Base-by-base conservation (phyloP, 75 land plant species). In the Azolla pinnata region DNA sequence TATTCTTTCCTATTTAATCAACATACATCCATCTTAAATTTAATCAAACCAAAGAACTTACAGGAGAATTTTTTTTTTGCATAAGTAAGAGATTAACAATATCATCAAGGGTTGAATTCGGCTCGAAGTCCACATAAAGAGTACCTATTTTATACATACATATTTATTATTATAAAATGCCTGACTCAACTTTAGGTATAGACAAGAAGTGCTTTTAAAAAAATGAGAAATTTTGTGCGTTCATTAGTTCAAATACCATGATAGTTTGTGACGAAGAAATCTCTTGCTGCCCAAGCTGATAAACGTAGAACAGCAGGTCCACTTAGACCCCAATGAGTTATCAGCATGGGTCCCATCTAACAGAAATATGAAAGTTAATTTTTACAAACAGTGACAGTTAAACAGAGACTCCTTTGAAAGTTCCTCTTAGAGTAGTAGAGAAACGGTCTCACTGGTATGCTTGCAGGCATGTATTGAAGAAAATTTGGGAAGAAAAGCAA, bases 261-360 rank as follows among this genome's bases (percentile, higher is more conserved):
- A 52, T 93, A 93, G 47, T 69, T 74, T 28, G 85, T 52, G 7
- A 49, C 51, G 53, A 72, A 83, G 0, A 93, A 69, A 5, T 83
- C 69, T 14, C 90, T 77, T 10, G 96, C 98, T 9, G 83, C 96
- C 98, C 98, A 93, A 63, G 98, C 96, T 67, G 98, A 93, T 26
- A 93, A 66, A 1, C 85, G 82, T 21, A 93, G 85, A 59, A 93
- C 78, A 24, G 75, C 96, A 20, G 98, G 98, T 23, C 98, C 98
- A 81, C 98, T 93, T 7, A 93, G 77, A 10, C 98, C 98, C 98
- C 98, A 93, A 48, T 93, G 98, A 24, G 98, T 93, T 20, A 93
- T 75, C 54, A 93, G 59, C 72, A 93, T 74, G 24, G 98, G 87
- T 19, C 96, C 97, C 54, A 69, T 80, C 97, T 92, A 62, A 17